phyloP scores from a whole-genome alignment of 2,329 filamentous ascomycete species.

The Aspergillus pseudoterreus region DNA sequence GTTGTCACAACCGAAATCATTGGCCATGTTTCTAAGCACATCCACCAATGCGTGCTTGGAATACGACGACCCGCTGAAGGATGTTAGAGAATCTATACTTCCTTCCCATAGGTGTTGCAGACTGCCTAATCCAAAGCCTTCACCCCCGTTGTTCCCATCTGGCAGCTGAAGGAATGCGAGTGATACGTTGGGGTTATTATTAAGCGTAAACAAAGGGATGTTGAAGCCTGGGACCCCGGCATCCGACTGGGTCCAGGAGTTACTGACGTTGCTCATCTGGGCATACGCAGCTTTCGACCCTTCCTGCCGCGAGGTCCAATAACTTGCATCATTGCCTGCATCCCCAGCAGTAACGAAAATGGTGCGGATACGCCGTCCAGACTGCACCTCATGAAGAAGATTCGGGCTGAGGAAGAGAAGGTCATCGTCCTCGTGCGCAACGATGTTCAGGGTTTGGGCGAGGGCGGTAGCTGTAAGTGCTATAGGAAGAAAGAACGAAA shows the following conservation, averaged over 20 bases:
- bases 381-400: conserved; percentile 10
- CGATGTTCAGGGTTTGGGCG: conserved; percentile 15
- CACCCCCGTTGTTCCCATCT: conserved; percentile 11
- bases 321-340: conserved; percentile 9
- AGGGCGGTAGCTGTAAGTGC: background rate
- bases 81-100: conserved; percentile 4
- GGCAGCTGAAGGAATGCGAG: conserved; percentile 14
- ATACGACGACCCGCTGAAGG: conserved; percentile 9
- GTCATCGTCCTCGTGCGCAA: conserved; percentile 19
- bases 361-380: conserved; percentile 11
- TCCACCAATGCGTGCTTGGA: conserved; percentile 7
- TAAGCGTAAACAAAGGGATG: conserved; percentile 9
- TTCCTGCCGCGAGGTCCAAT: conserved; percentile 12
- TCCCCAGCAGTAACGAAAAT: conserved; percentile 19
- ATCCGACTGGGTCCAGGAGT: conserved; percentile 11
- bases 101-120: conserved; percentile 14
- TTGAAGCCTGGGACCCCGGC: conserved; percentile 5
- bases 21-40: conserved; percentile 4
- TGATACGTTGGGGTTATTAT: conserved; percentile 7
- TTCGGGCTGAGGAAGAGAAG: conserved; percentile 17
- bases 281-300: conserved; percentile 13
- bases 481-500: background rate
- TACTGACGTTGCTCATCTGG: conserved; percentile 7
- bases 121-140: conserved; percentile 11
- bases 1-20: conserved; percentile 4